A percentile compares a stretch with the other conserved stretches of the same genome.
Evolutionary conservation across 345 rosid genomes (phyloP).

Genomic region (Gossypium longicalyx): DNA sequence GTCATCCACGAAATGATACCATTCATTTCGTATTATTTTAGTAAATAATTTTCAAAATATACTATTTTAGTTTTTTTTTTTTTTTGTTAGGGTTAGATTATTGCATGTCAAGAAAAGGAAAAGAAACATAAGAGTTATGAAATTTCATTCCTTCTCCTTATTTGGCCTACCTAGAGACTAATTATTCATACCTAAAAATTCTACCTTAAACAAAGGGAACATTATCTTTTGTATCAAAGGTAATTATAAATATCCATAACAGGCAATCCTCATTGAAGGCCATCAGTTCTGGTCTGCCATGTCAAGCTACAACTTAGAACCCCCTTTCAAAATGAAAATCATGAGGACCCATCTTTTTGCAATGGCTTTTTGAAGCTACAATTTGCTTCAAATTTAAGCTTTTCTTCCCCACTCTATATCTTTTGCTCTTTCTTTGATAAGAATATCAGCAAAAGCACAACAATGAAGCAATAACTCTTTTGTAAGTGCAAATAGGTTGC

Average conservation of each 20-base stretch:
- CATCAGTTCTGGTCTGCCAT: neutral
- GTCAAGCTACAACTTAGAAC: neutral
- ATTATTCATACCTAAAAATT: neutral
- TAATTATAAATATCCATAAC: neutral
- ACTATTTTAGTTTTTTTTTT: too few relatives aligned
- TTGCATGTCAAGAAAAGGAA: neutral
- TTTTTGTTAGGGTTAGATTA: too few relatives aligned
- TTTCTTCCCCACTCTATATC: neutral
- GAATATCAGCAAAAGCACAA: neutral
- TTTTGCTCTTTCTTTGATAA: neutral
- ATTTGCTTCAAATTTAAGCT: neutral
- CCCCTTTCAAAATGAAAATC: neutral
- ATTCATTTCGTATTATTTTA: too few relatives aligned
- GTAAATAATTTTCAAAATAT: too few relatives aligned
- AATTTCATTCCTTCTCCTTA: neutral
- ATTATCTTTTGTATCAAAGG: neutral
- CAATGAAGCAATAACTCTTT: constrained; percentile 4
- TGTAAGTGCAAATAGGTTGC: neutral
- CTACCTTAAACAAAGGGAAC: neutral
- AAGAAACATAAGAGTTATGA: neutral
- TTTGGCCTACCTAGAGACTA: neutral
- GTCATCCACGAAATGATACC: too few relatives aligned
- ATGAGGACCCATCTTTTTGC: neutral
- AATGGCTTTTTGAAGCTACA: neutral
- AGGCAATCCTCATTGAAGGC: neutral